Conservation (phyloP, 192 early-diverging fungal species). For the Diversispora eburnea region DNA sequence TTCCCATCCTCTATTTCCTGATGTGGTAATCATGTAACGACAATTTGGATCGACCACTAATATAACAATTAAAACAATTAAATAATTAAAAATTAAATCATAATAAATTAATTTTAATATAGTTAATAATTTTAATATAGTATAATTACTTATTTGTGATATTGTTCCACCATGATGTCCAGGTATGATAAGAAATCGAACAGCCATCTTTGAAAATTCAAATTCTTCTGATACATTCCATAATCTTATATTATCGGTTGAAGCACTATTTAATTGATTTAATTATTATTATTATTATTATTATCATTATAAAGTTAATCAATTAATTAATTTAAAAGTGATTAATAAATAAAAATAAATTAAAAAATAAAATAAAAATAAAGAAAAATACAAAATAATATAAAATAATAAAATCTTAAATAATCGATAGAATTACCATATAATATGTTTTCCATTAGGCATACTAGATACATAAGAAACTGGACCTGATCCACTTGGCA, state of each 20-base stretch:
- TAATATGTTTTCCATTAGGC: constrained; percentile 75
- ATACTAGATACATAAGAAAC: constrained; percentile 73
- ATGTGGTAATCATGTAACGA: constrained; percentile 84
- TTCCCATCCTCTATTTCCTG: constrained; percentile 97
- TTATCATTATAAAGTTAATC: not conserved
- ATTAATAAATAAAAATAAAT: not conserved
- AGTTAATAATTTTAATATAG: not conserved
- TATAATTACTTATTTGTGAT: constrained; percentile 59
- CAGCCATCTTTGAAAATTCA: constrained; percentile 39
- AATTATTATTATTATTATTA: not conserved
- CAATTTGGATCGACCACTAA: constrained; percentile 70
- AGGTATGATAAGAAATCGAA: constrained; percentile 91
- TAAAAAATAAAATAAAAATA: too few species aligned
- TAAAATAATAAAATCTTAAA: too few species aligned
- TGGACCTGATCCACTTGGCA: constrained; percentile 87
- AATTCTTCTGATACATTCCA: constrained; percentile 71
- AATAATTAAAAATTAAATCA: constrained; percentile 10
- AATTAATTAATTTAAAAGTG: not conserved
- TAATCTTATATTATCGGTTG: constrained; percentile 87
- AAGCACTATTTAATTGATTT: constrained; percentile 60
- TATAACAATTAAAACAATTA: not conserved
- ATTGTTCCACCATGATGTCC: constrained; percentile 90
- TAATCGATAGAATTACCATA: constrained; percentile 77
- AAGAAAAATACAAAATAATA: too few species aligned
- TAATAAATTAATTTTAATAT: not conserved